Base-by-base conservation (phyloP, 768 basidiomycete species). In the Russula dissimulans region DNA sequence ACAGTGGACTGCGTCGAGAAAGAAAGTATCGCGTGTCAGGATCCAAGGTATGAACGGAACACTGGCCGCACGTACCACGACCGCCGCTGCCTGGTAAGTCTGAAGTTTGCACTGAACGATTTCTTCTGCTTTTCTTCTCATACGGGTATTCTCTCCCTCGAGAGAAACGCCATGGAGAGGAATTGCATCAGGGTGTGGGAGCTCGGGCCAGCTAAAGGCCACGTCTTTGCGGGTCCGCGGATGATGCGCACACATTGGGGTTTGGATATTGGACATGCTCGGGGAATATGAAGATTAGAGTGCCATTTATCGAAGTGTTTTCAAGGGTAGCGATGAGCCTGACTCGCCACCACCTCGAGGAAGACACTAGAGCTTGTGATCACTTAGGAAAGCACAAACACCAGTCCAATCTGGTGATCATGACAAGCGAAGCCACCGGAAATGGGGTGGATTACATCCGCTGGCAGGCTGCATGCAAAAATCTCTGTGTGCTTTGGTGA, bases 71-170 rank as follows among this genome's bases (percentile, higher is more conserved):
- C 55, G n/a, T 18, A 61, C 60, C 49, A 61, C 60, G 18, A 61
- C 60, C 41, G 60, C 60, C 14, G 55, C 60, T 45, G 60, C 60
- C n/a, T 61, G 60, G 38, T 61, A 61, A 2, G 38, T 61, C 26
- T 49, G 50, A 31, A 61, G 60, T 38, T 61, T 61, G 44, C 41
- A n/a, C 49, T 61, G 56, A 29, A 31, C n/a, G 15, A 52, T 11
- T 12, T 26, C 26, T 38, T 61, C 60, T 4, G 50, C 44, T 38
- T 32, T 61, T 31, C 41, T 52, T 10, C 29, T 52, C 36, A 49
- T 46, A 22, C 18, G 5, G 11, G 29, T 4, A 15, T 48, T 22
- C 36, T 32, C 60, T 4, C 55, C 59, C 15, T 60, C 53, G 5
- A 34, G 2, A 26, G 8, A 22, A 31, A 22, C 18, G 22, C 22